These are phyloP conservation scores for Thielaviopsis populi DNA, from an alignment of 2,329 filamentous ascomycete species.

Conservation along the genomic window DNA sequence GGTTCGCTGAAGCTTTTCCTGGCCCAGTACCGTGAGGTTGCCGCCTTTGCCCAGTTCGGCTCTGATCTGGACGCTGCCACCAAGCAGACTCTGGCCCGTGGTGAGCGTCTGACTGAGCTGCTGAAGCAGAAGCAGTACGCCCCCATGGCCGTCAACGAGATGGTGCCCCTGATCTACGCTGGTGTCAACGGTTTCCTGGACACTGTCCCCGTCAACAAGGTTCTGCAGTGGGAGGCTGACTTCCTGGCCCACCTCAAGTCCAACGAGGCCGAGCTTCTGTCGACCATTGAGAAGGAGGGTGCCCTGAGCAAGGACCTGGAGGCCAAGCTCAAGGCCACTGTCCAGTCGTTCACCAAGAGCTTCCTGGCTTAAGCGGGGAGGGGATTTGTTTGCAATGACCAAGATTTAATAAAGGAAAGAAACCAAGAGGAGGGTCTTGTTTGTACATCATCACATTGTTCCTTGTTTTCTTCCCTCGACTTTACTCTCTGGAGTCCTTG, in stretches of 20 bases:
- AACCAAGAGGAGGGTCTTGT: constrained; percentile 26
- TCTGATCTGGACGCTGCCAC: constrained; percentile 97
- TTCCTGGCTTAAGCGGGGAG: constrained; percentile 45
- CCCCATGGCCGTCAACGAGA: constrained; percentile 97
- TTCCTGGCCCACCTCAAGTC: constrained; percentile 84
- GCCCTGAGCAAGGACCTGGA: constrained; percentile 89
- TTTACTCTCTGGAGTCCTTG: constrained; percentile 46
- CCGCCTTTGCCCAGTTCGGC: constrained; percentile 99
- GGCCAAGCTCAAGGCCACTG: constrained; percentile 62
- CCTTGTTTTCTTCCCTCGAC: constrained; percentile 31
- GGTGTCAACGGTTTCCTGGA: constrained; percentile 98
- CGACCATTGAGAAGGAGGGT: constrained; percentile 89
- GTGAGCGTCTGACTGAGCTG: constrained; percentile 96
- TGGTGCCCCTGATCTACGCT: constrained; percentile 98
- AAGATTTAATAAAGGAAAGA: constrained; percentile 20
- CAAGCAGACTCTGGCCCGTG: constrained; percentile 95
- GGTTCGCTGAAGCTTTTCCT: constrained; percentile 99
- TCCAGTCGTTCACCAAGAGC: constrained; percentile 79
- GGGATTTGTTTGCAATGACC: constrained; percentile 9
- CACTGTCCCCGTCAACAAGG: constrained; percentile 73
- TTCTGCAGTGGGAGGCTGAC: constrained; percentile 86
- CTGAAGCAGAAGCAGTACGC: constrained; percentile 99
- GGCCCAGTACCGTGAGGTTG: constrained; percentile 99
- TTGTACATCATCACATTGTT: constrained; percentile 32
- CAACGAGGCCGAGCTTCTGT: constrained; percentile 72